Base-by-base conservation (phyloP, 2,329 filamentous ascomycete species). In the Aspergillus calidoustus region DNA sequence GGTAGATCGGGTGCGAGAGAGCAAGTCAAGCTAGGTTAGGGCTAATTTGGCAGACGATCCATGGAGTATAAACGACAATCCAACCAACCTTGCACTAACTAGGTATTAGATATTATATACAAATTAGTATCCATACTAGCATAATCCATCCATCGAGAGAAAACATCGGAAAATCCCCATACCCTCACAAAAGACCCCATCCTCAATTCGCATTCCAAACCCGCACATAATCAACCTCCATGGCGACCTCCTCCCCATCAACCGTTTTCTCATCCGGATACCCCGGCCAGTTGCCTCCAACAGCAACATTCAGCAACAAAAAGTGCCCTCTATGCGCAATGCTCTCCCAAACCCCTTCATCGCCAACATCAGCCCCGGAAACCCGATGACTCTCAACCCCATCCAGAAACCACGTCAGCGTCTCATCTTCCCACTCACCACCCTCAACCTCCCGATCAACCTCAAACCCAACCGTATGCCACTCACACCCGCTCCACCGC, bases 171-270 rank as follows among this genome's bases (percentile, higher is more conserved):
- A 19, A 19, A 19, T 19, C 19, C 19, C 19, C 19, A 19, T 19
- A 19, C 19, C 19, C 19, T 19, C 19, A 19, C 19, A 28, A 41
- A 15, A 6, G 34, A 9, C 31, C 8, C 2, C 34, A 19, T 19
- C 19, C 19, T 41, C 34, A 41, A 41, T 49, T 15, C 44, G 28
- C 23, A 55, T 59, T 62, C 56, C 56, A 62, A 23, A 62, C 60
- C 23, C 60, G 34, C 50, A 63, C 56, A 53, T 59, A 63, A 34
- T 63, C 60, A 5, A 63, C 56, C 52, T 59, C 57, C 56, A 59
- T 50, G 3, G n/a, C 34, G 13, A 57, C 57, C 11, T 31, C 46
- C 30, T 55, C 56, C 2, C 52, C 60, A 56, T 59, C 60, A 25
- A 56, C 41, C 34, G 60, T 63, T 17, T 41, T 56, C 56, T 23